Evolutionary conservation across 2,329 filamentous ascomycete species (phyloP).

Genomic region (Fusarium drepaniforme): DNA sequence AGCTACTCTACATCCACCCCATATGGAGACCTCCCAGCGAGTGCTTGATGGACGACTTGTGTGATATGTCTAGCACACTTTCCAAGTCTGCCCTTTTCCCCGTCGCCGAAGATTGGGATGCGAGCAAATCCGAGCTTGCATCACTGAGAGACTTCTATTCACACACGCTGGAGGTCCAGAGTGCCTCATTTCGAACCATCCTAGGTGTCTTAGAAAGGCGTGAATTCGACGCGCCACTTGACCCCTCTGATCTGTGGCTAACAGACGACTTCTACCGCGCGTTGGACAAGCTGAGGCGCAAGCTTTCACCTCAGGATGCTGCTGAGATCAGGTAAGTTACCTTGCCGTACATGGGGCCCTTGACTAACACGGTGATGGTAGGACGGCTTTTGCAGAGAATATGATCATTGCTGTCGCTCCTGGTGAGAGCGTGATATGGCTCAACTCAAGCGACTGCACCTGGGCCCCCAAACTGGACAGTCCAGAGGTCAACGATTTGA

Average conservation of each 20-base stretch:
- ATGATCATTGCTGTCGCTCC: conserved; percentile 27
- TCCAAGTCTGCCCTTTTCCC: conserved; percentile 41
- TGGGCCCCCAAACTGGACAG: conserved; percentile 37
- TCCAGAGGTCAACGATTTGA: conserved; percentile 33
- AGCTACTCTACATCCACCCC: conserved; percentile 36
- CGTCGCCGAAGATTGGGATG: conserved; percentile 36
- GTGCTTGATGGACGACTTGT: conserved; percentile 36
- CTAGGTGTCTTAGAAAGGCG: conserved; percentile 33
- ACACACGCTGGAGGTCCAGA: conserved; percentile 32
- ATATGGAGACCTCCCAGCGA: conserved; percentile 41
- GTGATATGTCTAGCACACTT: conserved; percentile 37
- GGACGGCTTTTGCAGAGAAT: conserved; percentile 17
- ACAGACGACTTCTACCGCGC: conserved; percentile 33
- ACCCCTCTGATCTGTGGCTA: conserved; percentile 35
- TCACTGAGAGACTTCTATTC: conserved; percentile 40
- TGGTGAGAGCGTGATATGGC: conserved; percentile 31
- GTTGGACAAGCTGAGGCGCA: conserved; percentile 31
- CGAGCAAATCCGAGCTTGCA: conserved; percentile 37
- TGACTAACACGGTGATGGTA: not conserved
- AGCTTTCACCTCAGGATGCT: conserved; percentile 26
- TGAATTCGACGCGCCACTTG: conserved; percentile 32
- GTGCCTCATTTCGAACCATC: conserved; percentile 28
- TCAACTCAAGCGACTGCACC: conserved; percentile 27
- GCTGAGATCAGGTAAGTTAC: conserved; percentile 31
- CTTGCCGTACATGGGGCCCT: fast-evolving